phyloP scores from a whole-genome alignment of 495 filamentous ascomycete species.

The Terfezia boudieri region DNA sequence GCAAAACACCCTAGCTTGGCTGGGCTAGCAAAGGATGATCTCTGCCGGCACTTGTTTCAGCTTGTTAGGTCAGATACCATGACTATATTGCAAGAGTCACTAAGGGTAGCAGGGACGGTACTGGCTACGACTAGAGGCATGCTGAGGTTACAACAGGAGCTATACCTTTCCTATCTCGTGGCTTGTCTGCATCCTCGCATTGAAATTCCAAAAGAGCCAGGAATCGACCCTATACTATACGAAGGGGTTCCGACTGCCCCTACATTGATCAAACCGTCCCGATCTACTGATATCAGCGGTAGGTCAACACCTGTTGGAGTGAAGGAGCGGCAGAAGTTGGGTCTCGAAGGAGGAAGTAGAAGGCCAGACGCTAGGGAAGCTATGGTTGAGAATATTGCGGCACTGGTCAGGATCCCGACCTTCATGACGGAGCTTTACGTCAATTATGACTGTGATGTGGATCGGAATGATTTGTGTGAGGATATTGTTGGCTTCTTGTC shows the following conservation, averaged over 20 bases:
- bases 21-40: slow-evolving; percentile 68
- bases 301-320: slow-evolving; percentile 81
- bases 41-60: slow-evolving; percentile 91
- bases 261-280: slow-evolving; percentile 62
- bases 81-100: slow-evolving; percentile 70
- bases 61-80: slow-evolving; percentile 91
- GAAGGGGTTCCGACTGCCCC: slow-evolving; percentile 82
- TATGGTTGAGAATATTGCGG: slow-evolving; percentile 93
- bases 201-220: slow-evolving; percentile 73
- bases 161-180: slow-evolving; percentile 85
- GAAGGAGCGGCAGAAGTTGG: slow-evolving; percentile 79
- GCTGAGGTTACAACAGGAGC: slow-evolving; percentile 87
- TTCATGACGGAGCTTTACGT: slow-evolving; percentile 90
- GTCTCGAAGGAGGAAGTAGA: slow-evolving; percentile 73
- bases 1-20: slow-evolving; percentile 80
- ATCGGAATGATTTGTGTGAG: slow-evolving; percentile 79
- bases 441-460: slow-evolving; percentile 94
- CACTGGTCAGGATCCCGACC: slow-evolving; percentile 70
- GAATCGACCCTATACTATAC: slow-evolving; percentile 80
- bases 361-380: slow-evolving; percentile 90
- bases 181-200: slow-evolving; percentile 81
- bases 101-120: slow-evolving; percentile 77
- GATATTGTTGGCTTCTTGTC: slow-evolving; percentile 86
- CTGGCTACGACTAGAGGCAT: slow-evolving; percentile 80
- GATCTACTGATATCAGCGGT: slow-evolving; percentile 40